These are phyloP conservation scores for Acacia melanoxylon DNA, from an alignment of 306 rosid species.

Conservation along the genomic window DNA sequence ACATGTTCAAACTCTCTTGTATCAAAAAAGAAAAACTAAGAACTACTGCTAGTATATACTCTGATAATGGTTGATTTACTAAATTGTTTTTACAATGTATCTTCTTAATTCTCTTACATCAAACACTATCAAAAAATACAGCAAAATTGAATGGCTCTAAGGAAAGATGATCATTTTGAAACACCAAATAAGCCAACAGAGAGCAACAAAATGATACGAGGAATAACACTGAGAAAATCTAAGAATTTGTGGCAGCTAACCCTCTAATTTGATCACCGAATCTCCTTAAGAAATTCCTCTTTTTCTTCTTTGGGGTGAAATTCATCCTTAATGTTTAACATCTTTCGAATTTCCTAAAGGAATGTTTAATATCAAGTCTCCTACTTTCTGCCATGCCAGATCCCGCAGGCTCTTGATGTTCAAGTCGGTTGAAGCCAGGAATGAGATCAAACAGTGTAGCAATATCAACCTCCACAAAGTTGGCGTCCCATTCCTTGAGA, in stretches of 20 bases:
- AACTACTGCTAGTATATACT: neutral
- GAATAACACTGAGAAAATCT: neutral
- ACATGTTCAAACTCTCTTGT: neutral
- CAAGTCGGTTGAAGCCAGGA: conserved; percentile 54
- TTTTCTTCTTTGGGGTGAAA: conserved; percentile 43
- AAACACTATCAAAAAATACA: neutral
- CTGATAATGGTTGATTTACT: no score
- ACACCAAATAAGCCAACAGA: neutral
- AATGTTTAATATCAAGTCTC: conserved; percentile 49
- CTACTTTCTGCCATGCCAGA: conserved; percentile 43
- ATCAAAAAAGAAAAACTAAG: neutral
- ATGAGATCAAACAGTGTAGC: conserved; percentile 53
- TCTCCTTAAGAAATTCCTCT: conserved; percentile 50
- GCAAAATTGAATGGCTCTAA: neutral
- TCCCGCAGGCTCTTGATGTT: conserved; percentile 49
- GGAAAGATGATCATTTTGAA: neutral
- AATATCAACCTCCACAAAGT: conserved; percentile 55
- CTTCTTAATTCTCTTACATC: neutral
- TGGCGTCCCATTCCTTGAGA: conserved; percentile 49
- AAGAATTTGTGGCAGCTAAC: neutral
- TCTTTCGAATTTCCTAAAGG: conserved; percentile 50
- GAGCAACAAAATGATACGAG: neutral
- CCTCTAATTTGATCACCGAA: conserved; percentile 45
- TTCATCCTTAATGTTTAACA: conserved; percentile 55
- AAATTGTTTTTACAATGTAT: neutral